phyloP scores from a whole-genome alignment of 495 filamentous ascomycete species.

The Emericellopsis terricola region DNA sequence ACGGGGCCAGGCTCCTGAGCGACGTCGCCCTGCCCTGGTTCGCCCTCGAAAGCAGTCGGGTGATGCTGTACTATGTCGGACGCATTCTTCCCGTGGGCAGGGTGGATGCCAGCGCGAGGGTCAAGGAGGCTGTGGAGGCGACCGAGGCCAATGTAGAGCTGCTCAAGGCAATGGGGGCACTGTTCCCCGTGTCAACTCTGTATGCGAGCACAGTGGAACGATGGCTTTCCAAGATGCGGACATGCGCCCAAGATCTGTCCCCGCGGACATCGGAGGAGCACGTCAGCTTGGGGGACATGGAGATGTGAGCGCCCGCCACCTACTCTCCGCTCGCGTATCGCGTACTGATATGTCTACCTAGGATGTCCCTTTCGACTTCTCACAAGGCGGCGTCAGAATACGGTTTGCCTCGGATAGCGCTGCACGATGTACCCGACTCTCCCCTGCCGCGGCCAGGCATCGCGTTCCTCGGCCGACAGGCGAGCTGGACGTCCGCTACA shows the following conservation, averaged over 20 bases:
- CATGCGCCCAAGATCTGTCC: neutral
- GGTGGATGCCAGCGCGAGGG: neutral
- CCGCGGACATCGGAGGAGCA: neutral
- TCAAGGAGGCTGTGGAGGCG: slow-evolving; percentile 1
- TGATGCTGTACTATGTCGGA: slow-evolving; percentile 3
- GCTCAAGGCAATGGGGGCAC: neutral
- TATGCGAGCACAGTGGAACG: slow-evolving; percentile 1
- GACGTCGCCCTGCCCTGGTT: slow-evolving; percentile 1
- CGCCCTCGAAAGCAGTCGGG: slow-evolving; percentile 1
- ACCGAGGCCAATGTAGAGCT: neutral
- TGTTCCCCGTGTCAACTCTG: neutral
- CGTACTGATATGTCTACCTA: neutral
- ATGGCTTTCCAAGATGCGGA: slow-evolving; percentile 2
- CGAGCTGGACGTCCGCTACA: neutral
- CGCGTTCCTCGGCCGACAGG: neutral
- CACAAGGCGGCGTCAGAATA: neutral
- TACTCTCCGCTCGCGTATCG: too few relatives aligned
- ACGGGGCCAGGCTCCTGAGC: neutral
- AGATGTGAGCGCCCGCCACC: slow-evolving; percentile 1
- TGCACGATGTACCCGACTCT: too few relatives aligned
- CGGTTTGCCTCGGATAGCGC: too few relatives aligned
- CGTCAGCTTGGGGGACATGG: neutral
- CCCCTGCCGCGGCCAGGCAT: too few relatives aligned
- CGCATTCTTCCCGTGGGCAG: neutral
- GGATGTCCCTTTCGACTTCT: neutral